Evolutionary conservation across 352 stramenopile species (phyloP).

Genomic region (Aphanomyces astaci): DNA sequence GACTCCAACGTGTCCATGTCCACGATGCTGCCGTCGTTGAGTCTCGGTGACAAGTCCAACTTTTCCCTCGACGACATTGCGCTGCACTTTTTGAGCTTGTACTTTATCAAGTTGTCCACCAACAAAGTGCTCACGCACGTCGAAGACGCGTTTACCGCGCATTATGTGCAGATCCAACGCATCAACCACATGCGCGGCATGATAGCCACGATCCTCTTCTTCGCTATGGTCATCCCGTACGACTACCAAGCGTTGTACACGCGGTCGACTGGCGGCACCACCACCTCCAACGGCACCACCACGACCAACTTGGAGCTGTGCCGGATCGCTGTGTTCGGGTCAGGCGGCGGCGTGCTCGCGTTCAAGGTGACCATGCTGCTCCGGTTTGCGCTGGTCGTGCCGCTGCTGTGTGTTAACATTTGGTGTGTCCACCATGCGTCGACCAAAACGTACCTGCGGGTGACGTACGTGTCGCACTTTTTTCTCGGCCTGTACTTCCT

Average conservation of each 20-base stretch:
- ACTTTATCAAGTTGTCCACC: constrained; percentile 75
- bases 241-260: constrained; percentile 65
- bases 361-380: constrained; percentile 63
- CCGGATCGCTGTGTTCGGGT: constrained; percentile 28
- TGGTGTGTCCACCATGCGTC: constrained; percentile 52
- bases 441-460: constrained; percentile 49
- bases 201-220: constrained; percentile 53
- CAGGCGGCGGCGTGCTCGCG: constrained; percentile 30
- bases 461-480: constrained; percentile 61
- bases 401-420: constrained; percentile 55
- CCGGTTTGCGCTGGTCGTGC: constrained; percentile 49
- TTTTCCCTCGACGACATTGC: constrained; percentile 53
- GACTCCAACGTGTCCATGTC: not conserved
- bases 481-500: constrained; percentile 59
- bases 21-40: not conserved
- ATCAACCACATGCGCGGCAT: constrained; percentile 55
- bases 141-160: constrained; percentile 68
- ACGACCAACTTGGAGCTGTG: not conserved
- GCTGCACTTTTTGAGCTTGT: constrained; percentile 69
- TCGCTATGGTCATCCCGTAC: constrained; percentile 60
- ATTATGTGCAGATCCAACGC: constrained; percentile 65
- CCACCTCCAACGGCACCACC: not conserved
- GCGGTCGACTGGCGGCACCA: constrained; percentile 21
- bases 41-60: not conserved
- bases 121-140: constrained; percentile 61